A percentile compares a stretch with the other conserved stretches of the same genome.
These are phyloP conservation scores for Basipetospora sp. DNA, from an alignment of 2,329 filamentous ascomycete genomes.

Conservation along the genomic window DNA sequence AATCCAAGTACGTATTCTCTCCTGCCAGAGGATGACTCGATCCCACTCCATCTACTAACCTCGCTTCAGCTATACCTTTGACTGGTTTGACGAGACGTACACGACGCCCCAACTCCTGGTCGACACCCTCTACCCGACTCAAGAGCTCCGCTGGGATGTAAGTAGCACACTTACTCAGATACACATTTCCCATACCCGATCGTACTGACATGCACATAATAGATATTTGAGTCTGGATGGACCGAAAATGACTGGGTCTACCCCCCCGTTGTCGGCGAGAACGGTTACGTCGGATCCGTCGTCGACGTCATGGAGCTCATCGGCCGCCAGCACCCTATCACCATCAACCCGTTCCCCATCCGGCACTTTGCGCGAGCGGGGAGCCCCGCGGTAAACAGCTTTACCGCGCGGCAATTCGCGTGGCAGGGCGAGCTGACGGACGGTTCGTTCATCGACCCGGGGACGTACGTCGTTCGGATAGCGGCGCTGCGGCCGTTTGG, in stretches of 20 bases:
- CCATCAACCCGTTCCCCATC: neutral
- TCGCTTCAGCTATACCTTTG: constrained; percentile 1
- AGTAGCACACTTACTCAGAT: neutral
- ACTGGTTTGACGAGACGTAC: constrained; percentile 4
- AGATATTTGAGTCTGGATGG: constrained; percentile 22
- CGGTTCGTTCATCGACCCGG: constrained; percentile 13
- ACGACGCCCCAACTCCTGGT: neutral
- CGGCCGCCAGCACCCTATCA: neutral
- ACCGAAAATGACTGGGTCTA: constrained; percentile 26
- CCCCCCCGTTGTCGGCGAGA: constrained; percentile 23
- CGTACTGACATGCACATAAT: neutral
- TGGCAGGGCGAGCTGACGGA: constrained; percentile 17
- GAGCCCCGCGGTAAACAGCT: neutral
- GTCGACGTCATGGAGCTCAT: constrained; percentile 9
- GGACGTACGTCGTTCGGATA: constrained; percentile 14
- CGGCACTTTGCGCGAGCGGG: neutral
- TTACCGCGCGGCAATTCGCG: constrained; percentile 10
- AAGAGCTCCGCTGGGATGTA: constrained; percentile 9
- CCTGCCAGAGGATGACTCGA: neutral
- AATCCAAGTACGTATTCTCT: neutral
- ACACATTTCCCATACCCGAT: neutral
- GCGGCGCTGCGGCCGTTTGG: constrained; percentile 16
- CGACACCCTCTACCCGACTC: constrained; percentile 7
- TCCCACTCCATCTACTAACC: neutral
- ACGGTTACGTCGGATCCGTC: constrained; percentile 28